Conservation (phyloP, 495 filamentous ascomycete genomes). For the Pseudotulostoma volvatum region DNA sequence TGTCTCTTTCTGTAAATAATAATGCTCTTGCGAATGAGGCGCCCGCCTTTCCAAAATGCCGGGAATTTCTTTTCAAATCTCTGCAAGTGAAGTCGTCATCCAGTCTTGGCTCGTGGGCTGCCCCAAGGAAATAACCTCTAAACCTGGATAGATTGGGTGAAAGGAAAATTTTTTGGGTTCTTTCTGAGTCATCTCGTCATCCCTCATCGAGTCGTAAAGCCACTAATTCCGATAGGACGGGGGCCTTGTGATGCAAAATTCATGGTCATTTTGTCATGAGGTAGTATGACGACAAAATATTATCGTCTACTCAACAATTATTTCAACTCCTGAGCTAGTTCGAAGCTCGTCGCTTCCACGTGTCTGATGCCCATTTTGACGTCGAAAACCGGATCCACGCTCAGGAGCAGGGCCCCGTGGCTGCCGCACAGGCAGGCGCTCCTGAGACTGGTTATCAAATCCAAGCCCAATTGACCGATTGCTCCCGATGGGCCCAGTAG, state of each 20-base stretch:
- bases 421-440: conserved; percentile 60
- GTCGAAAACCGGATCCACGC: conserved; percentile 59
- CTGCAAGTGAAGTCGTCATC: conserved; percentile 1
- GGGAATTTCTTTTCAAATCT: conserved; percentile 7
- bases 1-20: neutral
- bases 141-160: conserved; percentile 29
- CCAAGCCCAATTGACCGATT: conserved; percentile 56
- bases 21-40: neutral
- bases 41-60: neutral
- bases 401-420: conserved; percentile 65
- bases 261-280: no score
- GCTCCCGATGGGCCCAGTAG: conserved; percentile 69
- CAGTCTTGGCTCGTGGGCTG: conserved; percentile 19
- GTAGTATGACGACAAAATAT: no score
- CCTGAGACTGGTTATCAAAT: conserved; percentile 47
- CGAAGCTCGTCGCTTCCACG: conserved; percentile 66
- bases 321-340: conserved; percentile 38
- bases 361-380: conserved; percentile 66
- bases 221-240: conserved; percentile 1
- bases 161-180: conserved; percentile 19
- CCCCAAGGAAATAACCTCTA: conserved; percentile 33
- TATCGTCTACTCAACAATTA: conserved; percentile 41
- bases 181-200: conserved; percentile 38
- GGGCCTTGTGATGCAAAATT: conserved; percentile 3
- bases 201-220: conserved; percentile 38